A percentile compares a stretch with the other conserved stretches of the same genome.
Conservation (phyloP, 1,284 basidiomycete genomes). For the Coniferiporia sulphurascens region DNA sequence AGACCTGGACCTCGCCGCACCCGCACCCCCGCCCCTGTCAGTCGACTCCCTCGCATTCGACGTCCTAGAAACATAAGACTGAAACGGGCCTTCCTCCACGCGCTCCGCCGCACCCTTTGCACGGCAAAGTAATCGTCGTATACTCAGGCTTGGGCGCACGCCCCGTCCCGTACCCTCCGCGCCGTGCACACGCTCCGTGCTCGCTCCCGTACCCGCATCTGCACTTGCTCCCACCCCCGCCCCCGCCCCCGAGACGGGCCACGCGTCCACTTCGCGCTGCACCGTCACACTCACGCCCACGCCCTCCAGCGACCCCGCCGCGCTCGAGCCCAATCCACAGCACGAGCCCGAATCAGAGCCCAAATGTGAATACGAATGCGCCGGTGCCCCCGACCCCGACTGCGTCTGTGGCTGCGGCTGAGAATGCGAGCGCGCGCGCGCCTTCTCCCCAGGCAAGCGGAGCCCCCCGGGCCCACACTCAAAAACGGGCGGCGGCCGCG, state of each 20-base stretch:
- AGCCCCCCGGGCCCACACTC: background rate
- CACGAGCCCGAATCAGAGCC: background rate
- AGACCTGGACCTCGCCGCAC: background rate
- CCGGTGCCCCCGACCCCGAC: background rate
- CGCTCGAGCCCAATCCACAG: background rate
- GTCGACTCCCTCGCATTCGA: background rate
- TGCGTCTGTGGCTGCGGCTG: too few species aligned
- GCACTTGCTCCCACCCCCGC: background rate
- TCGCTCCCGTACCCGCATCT: too few species aligned
- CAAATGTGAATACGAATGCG: background rate
- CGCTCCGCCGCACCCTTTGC: background rate
- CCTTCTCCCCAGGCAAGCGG: background rate
- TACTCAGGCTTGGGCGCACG: background rate
- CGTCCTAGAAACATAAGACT: background rate
- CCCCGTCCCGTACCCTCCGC: background rate
- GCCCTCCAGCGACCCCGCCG: background rate
- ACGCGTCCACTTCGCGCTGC: slow-evolving; percentile 10
- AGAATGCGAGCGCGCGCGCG: background rate
- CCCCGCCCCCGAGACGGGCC: background rate
- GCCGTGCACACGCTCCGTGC: too few species aligned
- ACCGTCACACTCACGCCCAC: slow-evolving; percentile 9
- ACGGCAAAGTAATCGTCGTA: too few species aligned
- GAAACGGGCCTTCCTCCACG: background rate
- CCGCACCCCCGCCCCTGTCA: background rate
- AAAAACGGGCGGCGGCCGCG: background rate